Base-by-base conservation (phyloP, 164 flowering plant genomes). In the Chimonanthus praecox region DNA sequence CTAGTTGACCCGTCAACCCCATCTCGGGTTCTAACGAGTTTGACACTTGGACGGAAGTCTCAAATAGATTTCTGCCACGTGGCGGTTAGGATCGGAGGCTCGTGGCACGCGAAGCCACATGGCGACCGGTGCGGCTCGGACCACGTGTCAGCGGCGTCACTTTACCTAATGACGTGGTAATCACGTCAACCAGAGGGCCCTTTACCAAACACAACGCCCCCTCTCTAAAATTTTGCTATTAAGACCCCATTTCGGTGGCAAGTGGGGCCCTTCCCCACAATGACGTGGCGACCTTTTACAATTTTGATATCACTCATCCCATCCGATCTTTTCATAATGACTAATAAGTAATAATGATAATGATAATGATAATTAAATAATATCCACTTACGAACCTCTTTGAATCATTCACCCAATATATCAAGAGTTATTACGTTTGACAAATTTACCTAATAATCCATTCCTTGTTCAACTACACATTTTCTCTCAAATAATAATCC, bases 141-240 rank as follows among this genome's bases (percentile, higher is more conserved):
- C 76, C 84, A 83, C 82, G 81, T 82, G 85, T 80, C 83, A 58
- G 72, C 49, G 71, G 63, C 45, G 16, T 4, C 15, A 11, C 58
- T 13, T 13, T 48, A 10, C 20, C 47, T 10, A 33, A 16, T 49
- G 71, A 69, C 71, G 71, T 69, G 21, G 4, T 1, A 5, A 33
- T 49, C 60, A 49, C 61, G 71, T 21, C 71, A 58, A 6, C 48
- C 45, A 6, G 11, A 7, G 47, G 47, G 15, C 7, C 2, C 65
- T 18, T 11, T n/a, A 1, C 6, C 18, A 15, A 13, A n/a, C n/a
- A 61, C 46, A 44, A 21, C 0, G 21, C 67, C 8, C 18, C 7
- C 67, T 64, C 2, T 43, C 33, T 21, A 33, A 46, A 33, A 65
- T 65, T 63, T 7, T 18, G 66, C 3, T 13, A 8, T 65, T 65